Conservation (phyloP, 1,139 yeast genomes). For the Scheffersomyces titani region DNA sequence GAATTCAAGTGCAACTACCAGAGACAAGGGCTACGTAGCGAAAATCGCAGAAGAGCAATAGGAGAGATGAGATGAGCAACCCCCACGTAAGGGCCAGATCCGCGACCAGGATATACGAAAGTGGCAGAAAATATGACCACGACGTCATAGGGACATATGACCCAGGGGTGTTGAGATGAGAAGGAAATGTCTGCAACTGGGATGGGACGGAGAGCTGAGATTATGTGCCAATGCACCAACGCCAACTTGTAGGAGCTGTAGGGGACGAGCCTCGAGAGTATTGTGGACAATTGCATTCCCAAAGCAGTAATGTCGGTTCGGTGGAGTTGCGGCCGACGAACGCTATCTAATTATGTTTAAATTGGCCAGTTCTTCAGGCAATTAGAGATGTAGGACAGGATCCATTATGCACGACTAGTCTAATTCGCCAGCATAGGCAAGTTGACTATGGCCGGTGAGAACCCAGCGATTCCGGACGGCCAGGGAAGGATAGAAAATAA, state of each 20-base stretch:
- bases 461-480: neutral
- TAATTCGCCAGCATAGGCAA: neutral
- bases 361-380: neutral
- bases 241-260: neutral
- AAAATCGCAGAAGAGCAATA: neutral
- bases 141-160: neutral
- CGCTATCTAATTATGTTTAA: neutral
- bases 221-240: neutral
- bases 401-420: neutral
- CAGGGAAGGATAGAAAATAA: neutral
- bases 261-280: neutral
- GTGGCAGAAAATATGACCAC: neutral
- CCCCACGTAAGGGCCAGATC: neutral
- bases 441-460: neutral
- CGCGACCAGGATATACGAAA: neutral
- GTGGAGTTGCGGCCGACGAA: neutral
- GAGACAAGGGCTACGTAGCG: neutral
- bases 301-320: neutral
- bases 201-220: neutral
- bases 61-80: neutral
- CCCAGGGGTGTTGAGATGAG: neutral
- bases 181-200: neutral
- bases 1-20: neutral
- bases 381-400: neutral
- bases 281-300: neutral